Conservation (phyloP, 73 alveolate species). For the Tetrahymena elliotti region DNA sequence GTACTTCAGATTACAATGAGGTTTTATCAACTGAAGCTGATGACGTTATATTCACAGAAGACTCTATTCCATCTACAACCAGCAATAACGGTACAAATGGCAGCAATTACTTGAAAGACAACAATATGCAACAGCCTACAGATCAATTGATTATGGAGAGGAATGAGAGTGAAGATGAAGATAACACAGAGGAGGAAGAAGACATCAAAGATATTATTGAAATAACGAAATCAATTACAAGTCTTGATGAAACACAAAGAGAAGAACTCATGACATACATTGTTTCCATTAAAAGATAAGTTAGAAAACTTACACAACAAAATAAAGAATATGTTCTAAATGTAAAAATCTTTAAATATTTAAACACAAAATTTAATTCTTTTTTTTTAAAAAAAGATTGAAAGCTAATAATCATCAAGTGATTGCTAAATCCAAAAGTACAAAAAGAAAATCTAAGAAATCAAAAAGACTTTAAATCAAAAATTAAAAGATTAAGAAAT, state of each 20-base stretch:
- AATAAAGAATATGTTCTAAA: background rate
- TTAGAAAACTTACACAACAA: background rate
- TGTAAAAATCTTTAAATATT: background rate
- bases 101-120: background rate
- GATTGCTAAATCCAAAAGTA: background rate
- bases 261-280: background rate
- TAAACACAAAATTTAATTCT: background rate
- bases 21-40: conserved; percentile 1
- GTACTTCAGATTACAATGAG: conserved; percentile 1
- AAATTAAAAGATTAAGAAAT: background rate
- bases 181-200: background rate
- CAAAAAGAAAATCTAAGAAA: background rate
- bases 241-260: background rate
- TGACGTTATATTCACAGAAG: background rate
- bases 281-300: background rate
- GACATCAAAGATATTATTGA: background rate
- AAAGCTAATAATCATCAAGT: background rate
- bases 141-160: background rate
- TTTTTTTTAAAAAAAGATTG: background rate
- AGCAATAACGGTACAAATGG: background rate
- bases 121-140: background rate
- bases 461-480: background rate
- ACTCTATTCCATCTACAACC: background rate
- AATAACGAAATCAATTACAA: background rate
- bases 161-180: background rate